Base-by-base conservation (phyloP, 2,329 filamentous ascomycete species). In the Calonectria hongkongensis region DNA sequence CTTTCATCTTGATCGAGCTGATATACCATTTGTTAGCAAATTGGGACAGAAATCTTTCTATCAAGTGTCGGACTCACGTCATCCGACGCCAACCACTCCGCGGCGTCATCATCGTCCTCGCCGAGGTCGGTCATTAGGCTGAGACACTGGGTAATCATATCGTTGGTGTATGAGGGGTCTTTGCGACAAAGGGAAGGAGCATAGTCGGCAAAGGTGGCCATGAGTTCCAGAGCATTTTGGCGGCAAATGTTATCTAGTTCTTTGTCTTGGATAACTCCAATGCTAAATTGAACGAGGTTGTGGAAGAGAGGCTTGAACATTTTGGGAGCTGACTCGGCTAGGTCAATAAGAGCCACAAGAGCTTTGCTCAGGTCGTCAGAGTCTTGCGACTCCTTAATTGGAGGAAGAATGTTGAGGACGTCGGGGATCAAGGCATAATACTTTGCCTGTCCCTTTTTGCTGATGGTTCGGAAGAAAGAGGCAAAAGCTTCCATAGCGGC, bases 81-180 rank as follows among this genome's bases (percentile, higher is more conserved):
- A 82, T 99, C 97, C 30, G 94, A 94, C 4, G 92, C 89, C 76
- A 98, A 94, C 97, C 97, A 99, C 79, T 98, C 97, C 21, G 93
- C 88, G 4, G 96, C 96, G 87, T 98, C 95, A 69, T 99, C 96
- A 78, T 99, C 97, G 78, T 98, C 97, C 74, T 93, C 89, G 47
- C 96, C 97, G 73, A 99, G 93, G 82, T 99, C 97, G 4, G 97
- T 98, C 97, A 99, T 99, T 78, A 99, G 87, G 79, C 96, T 98
- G 78, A 99, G 87, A 84, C 97, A 99, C 84, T 99, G 97, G 0
- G 96, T 98, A 76, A 99, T 97, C 97, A 99, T 99, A 76, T 98
- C 95, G 73, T 91, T 93, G 2, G 96, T 97, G 85, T 97, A 99
- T 13, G 92, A 93, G n/a, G 92, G 85, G 82, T 99, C 96, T 83